Conservation (phyloP, 1,284 basidiomycete species). For the Malassezia equina region DNA sequence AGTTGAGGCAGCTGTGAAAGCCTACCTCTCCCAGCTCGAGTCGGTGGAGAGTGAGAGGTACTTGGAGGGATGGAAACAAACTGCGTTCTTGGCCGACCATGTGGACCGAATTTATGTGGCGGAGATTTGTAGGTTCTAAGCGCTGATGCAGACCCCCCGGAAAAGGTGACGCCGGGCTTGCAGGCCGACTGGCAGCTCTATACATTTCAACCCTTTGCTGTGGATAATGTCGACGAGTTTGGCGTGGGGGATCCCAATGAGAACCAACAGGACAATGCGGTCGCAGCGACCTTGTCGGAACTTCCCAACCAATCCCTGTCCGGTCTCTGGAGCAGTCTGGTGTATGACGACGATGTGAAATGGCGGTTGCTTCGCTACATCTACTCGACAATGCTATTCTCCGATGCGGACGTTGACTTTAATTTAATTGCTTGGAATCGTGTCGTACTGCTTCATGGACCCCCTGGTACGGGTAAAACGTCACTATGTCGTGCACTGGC, state of each 20-base stretch:
- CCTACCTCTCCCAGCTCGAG: not conserved
- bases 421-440: conserved; percentile 92
- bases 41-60: not conserved
- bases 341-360: conserved; percentile 84
- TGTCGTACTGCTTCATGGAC: conserved; percentile 84
- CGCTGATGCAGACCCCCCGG: not conserved
- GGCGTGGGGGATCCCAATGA: conserved; percentile 54
- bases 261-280: conserved; percentile 56
- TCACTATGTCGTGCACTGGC: conserved; percentile 85
- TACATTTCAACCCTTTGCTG: conserved; percentile 68
- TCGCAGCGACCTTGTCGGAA: conserved; percentile 74
- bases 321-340: conserved; percentile 69
- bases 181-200: conserved; percentile 50
- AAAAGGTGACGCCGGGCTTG: not conserved
- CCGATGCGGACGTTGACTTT: conserved; percentile 76
- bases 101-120: conserved; percentile 70
- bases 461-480: conserved; percentile 96
- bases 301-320: conserved; percentile 73
- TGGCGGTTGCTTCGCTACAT: conserved; percentile 80
- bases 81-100: conserved; percentile 56
- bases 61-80: not conserved
- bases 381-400: conserved; percentile 78
- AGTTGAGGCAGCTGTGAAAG: not conserved
- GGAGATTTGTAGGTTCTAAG: conserved; percentile 52
- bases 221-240: conserved; percentile 67